These are phyloP conservation scores for Ophiocordyceps unilateralis DNA, from an alignment of 2,329 filamentous ascomycete genomes.

Conservation along the genomic window DNA sequence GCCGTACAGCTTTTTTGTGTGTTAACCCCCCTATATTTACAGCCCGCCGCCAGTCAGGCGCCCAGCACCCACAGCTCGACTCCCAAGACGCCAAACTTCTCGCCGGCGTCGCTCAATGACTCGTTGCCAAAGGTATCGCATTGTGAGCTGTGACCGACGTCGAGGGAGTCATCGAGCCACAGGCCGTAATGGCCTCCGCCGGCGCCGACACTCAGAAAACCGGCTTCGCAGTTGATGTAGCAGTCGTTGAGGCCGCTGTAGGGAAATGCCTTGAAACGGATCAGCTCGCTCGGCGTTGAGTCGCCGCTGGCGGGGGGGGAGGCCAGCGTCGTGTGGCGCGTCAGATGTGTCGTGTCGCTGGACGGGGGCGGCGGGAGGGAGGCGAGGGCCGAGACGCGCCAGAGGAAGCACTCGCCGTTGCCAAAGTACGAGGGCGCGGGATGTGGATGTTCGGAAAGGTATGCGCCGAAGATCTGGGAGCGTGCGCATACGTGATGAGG, in stretches of 20 bases:
- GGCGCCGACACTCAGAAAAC: slow-evolving; percentile 74
- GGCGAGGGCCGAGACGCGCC: slow-evolving; percentile 40
- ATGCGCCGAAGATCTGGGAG: slow-evolving; percentile 67
- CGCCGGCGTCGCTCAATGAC: slow-evolving; percentile 77
- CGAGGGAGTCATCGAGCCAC: slow-evolving; percentile 78
- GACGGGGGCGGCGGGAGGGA: slow-evolving; percentile 34
- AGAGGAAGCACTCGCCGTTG: slow-evolving; percentile 81
- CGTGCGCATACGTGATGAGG: too few relatives aligned
- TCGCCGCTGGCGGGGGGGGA: slow-evolving; percentile 4
- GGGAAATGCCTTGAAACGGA: slow-evolving; percentile 93
- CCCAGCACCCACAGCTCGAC: slow-evolving; percentile 92
- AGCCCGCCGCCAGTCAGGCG: slow-evolving; percentile 9
- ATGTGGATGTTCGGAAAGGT: slow-evolving; percentile 76
- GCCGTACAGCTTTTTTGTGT: not conserved
- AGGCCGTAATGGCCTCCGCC: slow-evolving; percentile 81
- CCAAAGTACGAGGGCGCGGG: slow-evolving; percentile 77
- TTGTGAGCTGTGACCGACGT: slow-evolving; percentile 64
- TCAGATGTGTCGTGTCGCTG: slow-evolving; percentile 29
- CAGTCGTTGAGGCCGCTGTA: slow-evolving; percentile 95
- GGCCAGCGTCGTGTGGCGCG: slow-evolving; percentile 21
- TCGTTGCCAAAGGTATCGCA: slow-evolving; percentile 94
- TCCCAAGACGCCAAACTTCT: slow-evolving; percentile 78
- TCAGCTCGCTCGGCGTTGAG: slow-evolving; percentile 39
- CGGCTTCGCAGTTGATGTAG: slow-evolving; percentile 79
- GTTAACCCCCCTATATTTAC: not conserved